Evolutionary conservation across 768 basidiomycete genomes (phyloP), one percentile per base, ranked within the genome.

Genomic region (Termitomyces sp.): DNA sequence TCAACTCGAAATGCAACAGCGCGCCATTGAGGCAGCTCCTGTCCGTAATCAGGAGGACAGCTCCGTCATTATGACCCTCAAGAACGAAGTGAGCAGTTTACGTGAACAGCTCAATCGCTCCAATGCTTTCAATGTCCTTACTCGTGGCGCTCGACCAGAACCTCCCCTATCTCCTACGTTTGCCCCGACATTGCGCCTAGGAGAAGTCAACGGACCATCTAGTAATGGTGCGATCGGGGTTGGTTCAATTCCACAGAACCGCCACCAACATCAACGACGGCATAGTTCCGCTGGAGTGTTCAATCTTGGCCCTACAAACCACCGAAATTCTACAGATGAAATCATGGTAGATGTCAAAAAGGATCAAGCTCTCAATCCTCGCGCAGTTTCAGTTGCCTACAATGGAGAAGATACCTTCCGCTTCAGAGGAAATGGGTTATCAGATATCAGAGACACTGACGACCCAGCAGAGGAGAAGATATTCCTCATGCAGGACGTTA

Each of bases 391-490:
- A 18, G 88, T 96, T 48, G 93, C 89, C 0, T 93, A 87, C 73
- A 87, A 90, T 53, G 90, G 89, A 42, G 87, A 91, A 68, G 90
- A 93, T 61, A 85, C 83, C 56, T 77, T 88, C 58, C 84, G 86
- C 53, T 80, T 81, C 69, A 82, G 87, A 36, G 74, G 76, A 40
- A 82, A 85, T 58, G 87, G 89, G 38, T 73, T 90, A 40, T 75
- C 87, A 13, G 85, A 89, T 62, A 88, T 92, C 57, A 80, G 82
- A 49, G 81, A 83, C 65, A 85, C 85, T 59, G 93, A 98, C 64
- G 92, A 94, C 71, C 86, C 93, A 7, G 88, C 91, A 0, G 95
- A 98, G 70, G 95, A 98, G 77, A 96, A 98, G 75, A 93, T 97
- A 63, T 79, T 88, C 54, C 78, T 97, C 49, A 88, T 99, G 81